Conservation (phyloP, 2,329 filamentous ascomycete species). For the Cercospora citrullina region DNA sequence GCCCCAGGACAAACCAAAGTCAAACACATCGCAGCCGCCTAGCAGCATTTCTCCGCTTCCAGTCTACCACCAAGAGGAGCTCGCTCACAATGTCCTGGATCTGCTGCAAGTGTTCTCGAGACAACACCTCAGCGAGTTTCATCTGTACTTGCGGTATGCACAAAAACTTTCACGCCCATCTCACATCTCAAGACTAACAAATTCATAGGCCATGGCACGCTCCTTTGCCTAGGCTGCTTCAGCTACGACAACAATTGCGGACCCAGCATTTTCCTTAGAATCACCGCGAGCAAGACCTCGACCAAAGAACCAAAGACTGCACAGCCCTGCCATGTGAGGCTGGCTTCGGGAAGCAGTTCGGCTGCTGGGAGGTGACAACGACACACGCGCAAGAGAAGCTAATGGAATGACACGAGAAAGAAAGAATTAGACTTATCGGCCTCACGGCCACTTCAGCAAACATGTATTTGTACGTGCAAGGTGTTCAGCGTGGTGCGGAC, state of each 20-base stretch:
- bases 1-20: background rate
- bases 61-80: background rate
- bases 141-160: slow-evolving; percentile 16
- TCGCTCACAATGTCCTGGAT: slow-evolving; percentile 17
- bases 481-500: background rate
- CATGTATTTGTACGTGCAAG: background rate
- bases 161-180: background rate
- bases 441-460: background rate
- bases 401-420: background rate
- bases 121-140: slow-evolving; percentile 16
- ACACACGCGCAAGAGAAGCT: background rate
- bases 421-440: background rate
- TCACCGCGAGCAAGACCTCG: slow-evolving; percentile 2
- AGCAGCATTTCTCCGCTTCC: slow-evolving; percentile 1
- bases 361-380: background rate
- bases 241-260: slow-evolving; percentile 14
- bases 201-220: slow-evolving; percentile 9
- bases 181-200: background rate
- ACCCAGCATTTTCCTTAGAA: slow-evolving; percentile 3
- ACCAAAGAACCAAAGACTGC: background rate
- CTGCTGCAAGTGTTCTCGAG: slow-evolving; percentile 20
- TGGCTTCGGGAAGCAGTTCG: background rate
- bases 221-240: slow-evolving; percentile 18
- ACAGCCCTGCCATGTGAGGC: background rate
- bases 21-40: slow-evolving; percentile 4